These are phyloP conservation scores for Xanthoconium separans DNA, from an alignment of 1,284 basidiomycete genomes.

Conservation along the genomic window DNA sequence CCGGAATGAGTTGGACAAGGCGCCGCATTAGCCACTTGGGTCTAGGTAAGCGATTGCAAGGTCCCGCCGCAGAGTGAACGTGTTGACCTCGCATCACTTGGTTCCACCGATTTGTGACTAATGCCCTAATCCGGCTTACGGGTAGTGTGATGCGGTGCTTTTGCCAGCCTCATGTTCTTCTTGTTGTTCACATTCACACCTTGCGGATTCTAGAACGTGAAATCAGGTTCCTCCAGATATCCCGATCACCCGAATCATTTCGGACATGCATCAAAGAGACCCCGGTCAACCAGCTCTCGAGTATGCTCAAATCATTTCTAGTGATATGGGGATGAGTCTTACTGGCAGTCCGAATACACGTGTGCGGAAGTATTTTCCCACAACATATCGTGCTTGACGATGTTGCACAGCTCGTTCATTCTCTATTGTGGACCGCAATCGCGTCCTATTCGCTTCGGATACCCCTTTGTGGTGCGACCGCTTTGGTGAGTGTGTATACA, in stretches of 20 bases:
- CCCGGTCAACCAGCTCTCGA: conserved; percentile 12
- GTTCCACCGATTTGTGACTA: conserved; percentile 12
- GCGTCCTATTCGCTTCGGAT: neutral
- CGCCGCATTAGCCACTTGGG: conserved; percentile 8
- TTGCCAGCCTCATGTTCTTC: conserved; percentile 30
- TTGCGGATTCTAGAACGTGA: conserved; percentile 28
- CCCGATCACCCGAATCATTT: conserved; percentile 25
- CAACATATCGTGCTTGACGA: neutral
- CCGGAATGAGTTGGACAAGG: conserved; percentile 12
- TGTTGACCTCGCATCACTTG: conserved; percentile 18
- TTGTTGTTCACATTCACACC: conserved; percentile 24
- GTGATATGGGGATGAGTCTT: neutral
- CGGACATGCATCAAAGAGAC: conserved; percentile 18
- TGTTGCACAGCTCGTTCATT: neutral
- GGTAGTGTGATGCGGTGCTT: conserved; percentile 23
- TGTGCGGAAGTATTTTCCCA: conserved; percentile 1
- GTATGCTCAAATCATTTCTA: neutral
- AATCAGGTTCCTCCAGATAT: conserved; percentile 8
- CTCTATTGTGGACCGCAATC: conserved; percentile 1
- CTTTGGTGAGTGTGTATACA: conserved; percentile 5
- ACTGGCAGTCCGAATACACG: neutral
- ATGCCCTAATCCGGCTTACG: conserved; percentile 18
- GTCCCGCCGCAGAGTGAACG: conserved; percentile 15
- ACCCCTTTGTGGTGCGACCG: neutral
- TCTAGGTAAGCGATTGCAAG: conserved; percentile 13